A percentile compares a stretch with the other conserved stretches of the same genome.
Conservation (phyloP, 2,329 filamentous ascomycete species). For the Whalleya microplaca region DNA sequence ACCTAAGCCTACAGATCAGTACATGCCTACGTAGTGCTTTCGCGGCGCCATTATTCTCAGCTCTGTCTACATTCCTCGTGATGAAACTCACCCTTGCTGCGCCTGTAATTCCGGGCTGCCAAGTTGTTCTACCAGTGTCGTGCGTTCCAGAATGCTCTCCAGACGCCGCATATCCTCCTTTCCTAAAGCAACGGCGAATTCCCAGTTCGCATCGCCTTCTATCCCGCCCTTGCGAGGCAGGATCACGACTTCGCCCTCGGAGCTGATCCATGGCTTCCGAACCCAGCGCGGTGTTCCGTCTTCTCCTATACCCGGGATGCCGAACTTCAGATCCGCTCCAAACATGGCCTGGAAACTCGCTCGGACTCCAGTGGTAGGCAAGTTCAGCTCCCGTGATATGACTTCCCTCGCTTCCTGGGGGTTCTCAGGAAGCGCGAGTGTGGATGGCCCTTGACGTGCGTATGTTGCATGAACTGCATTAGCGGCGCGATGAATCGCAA, state of each 20-base stretch:
- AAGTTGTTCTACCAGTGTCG: neutral
- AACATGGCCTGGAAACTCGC: neutral
- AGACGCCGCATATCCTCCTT: neutral
- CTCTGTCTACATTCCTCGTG: neutral
- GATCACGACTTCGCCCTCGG: neutral
- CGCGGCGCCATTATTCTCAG: neutral
- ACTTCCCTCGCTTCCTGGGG: neutral
- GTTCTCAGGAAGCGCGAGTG: neutral
- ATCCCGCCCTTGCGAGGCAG: neutral
- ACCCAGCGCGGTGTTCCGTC: neutral
- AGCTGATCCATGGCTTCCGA: neutral
- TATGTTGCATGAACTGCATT: neutral
- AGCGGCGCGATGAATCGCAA: neutral
- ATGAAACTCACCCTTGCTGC: neutral
- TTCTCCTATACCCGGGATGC: neutral
- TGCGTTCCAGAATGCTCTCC: neutral
- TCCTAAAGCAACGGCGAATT: neutral
- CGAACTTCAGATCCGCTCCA: neutral
- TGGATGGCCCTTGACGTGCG: neutral
- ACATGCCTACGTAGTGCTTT: too few relatives aligned
- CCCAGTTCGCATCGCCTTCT: neutral
- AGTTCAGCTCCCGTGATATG: neutral
- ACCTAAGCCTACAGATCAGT: too few relatives aligned
- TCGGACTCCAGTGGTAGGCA: neutral
- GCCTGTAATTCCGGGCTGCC: neutral